Evolutionary conservation across 208 protist genomes (phyloP).

Genomic region (Crithidia expoeki): DNA sequence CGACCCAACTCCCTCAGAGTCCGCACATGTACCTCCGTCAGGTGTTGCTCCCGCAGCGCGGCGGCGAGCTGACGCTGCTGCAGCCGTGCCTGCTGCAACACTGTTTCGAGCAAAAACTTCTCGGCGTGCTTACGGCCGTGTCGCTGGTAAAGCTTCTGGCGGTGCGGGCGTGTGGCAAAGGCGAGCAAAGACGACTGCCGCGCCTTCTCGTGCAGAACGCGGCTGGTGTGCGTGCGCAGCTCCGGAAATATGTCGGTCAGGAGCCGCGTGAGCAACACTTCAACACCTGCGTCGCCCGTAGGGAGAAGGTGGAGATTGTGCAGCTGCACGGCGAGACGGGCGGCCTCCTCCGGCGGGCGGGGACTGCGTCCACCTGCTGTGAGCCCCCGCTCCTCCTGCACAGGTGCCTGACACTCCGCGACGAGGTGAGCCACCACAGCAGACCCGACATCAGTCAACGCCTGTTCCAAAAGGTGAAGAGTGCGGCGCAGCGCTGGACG

Average conservation of each 20-base stretch:
- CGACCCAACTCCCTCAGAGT: constrained; percentile 34
- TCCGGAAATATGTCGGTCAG: constrained; percentile 69
- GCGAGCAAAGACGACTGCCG: constrained; percentile 65
- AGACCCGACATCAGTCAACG: constrained; percentile 33
- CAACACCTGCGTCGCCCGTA: constrained; percentile 21
- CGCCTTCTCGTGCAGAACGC: constrained; percentile 52
- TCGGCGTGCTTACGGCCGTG: constrained; percentile 34
- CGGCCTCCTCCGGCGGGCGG: constrained; percentile 20
- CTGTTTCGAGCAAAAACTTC: constrained; percentile 54
- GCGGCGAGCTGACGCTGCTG: constrained; percentile 72
- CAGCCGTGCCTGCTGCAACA: constrained; percentile 68
- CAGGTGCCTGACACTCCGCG: neutral
- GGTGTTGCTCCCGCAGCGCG: constrained; percentile 57
- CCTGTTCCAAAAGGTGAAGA: constrained; percentile 43
- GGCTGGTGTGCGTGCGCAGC: constrained; percentile 72
- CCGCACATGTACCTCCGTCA: constrained; percentile 43
- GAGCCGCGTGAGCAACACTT: constrained; percentile 39
- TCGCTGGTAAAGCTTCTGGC: constrained; percentile 49
- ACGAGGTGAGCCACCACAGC: constrained; percentile 36
- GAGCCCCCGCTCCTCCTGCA: neutral
- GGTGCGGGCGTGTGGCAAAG: constrained; percentile 73
- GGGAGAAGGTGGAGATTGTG: constrained; percentile 51
- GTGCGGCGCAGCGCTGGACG: constrained; percentile 27
- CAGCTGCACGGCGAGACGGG: constrained; percentile 31
- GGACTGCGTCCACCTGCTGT: neutral